Base-by-base conservation (phyloP, 306 rosid genomes). In the Fragaria iinumae region DNA sequence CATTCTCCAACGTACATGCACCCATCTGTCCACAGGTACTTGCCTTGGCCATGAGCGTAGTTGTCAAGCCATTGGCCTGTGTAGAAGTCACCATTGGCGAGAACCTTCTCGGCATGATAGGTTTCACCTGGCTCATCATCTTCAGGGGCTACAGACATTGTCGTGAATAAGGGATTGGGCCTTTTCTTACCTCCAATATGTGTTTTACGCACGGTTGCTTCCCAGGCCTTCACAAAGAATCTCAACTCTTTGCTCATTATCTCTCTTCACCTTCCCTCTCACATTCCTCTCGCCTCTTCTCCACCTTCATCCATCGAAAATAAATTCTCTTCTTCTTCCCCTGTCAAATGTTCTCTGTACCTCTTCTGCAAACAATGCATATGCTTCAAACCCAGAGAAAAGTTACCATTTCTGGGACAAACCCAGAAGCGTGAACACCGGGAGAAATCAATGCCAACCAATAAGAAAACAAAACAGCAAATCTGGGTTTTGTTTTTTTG, bases 1-100 rank as follows among this genome's bases (percentile, higher is more conserved):
- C 99, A 95, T 78, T 92, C 97, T 47, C 99, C 99, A 21, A 82
- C 84, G 72, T 92, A 92, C 96, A 88, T 85, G 83, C 97, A 95
- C 36, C 99, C 99, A 85, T 95, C 99, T 25, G 86, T 79, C 97
- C 99, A 95, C 1, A 89, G 64, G 71, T 90, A 92, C 73, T 92
- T 92, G 0, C 99, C 99, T 17, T 87, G 83, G 11, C 97, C 97
- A 59, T 92, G 90, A 0, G 99, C 97, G n/a, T 47, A 65, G 48
- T 64, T 79, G 0, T 87, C 87, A 52, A 64, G 63, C 96, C 97
- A 89, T 66, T 89, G 87, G 11, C 99, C 99, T 18, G 87, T 89
- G 78, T 90, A 95, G 80, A 87, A 86, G 57, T 95, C 97, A 10
- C 99, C 99, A 79, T 82, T 89, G 69, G 89, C 38, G 57, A 90